Percentiles rank a stretch among this genome's conserved stretches.
Conservation (phyloP, 257 asterid genomes). For the Solanum piurae region DNA sequence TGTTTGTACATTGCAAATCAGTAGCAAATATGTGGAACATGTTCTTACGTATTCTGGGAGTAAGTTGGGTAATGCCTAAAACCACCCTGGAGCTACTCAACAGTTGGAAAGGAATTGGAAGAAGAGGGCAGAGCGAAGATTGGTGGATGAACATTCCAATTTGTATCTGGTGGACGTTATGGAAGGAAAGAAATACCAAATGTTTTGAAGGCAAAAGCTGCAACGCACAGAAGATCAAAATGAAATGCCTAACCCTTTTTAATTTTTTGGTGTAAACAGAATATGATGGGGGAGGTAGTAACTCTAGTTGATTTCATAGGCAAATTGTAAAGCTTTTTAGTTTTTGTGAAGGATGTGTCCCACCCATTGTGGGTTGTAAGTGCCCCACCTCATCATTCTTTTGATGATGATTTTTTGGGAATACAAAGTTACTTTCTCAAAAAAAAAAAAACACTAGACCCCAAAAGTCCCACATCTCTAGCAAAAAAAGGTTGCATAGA, state of each 20-base stretch:
- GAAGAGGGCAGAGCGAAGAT: no score
- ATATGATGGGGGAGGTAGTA: background rate
- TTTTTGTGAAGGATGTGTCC: background rate
- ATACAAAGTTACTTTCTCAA: background rate
- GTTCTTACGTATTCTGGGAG: no score
- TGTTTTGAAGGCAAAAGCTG: background rate
- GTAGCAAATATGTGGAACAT: no score
- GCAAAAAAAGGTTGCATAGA: background rate
- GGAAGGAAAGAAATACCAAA: no score
- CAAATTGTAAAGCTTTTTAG: background rate
- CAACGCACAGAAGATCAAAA: background rate
- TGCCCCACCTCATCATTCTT: background rate
- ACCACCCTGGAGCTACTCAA: no score
- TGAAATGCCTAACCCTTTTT: background rate
- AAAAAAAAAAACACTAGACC: background rate
- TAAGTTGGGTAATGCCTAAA: no score
- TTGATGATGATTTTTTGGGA: background rate
- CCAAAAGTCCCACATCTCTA: background rate
- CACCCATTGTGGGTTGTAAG: background rate
- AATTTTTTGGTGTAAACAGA: background rate
- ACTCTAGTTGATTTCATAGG: background rate
- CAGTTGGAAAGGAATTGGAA: no score
- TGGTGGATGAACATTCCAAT: no score
- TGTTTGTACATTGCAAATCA: no score
- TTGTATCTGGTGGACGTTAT: no score